Base-by-base conservation (phyloP, 352 stramenopile genomes). In the Phytopythium sindhum region DNA sequence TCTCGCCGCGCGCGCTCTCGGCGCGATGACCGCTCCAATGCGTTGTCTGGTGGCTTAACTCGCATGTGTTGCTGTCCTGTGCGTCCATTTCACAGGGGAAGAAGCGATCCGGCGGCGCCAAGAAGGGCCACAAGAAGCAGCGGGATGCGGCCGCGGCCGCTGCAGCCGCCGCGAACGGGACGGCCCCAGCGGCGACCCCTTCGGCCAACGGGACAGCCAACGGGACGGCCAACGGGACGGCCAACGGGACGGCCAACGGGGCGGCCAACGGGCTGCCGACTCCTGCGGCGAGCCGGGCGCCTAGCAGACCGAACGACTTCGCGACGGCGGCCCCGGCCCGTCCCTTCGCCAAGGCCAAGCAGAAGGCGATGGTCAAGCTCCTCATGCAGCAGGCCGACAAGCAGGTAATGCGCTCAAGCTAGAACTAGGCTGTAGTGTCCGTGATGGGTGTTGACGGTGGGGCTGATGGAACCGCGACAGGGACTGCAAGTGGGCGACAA, bases 401-500 rank as follows among this genome's bases (percentile, higher is more conserved):
- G 64, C 80, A 83, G 66, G 70, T 77, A 19, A 4, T 29, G n/a
- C 33, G 37, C 26, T 29, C 24, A 14, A 10, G 12, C 42, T 0
- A 17, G n/a, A 11, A 12, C 7, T 19, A 23, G 37, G 56, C 42
- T 28, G 6, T 17, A 15, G 28, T n/a, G 35, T 17, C 10, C 3
- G 23, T n/a, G 23, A 0, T 10, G 24, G 7, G 17, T n/a, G 26
- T 7, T 24, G 41, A 47, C n/a, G 24, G 2, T n/a, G n/a, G 9
- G 44, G 48, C 42, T 37, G 56, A 21, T 17, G 39, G n/a, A 12
- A 19, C 24, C 14, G 14, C 28, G 51, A 44, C 45, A 83, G 70
- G 79, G 83, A 4, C 74, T 94, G 54, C 84, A 91, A 66, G 69
- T 91, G 21, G 86, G 79, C 24, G 86, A 94, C 60, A 90, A 87